Base-by-base conservation (phyloP, 768 basidiomycete genomes). In the Termitomyces sp. region DNA sequence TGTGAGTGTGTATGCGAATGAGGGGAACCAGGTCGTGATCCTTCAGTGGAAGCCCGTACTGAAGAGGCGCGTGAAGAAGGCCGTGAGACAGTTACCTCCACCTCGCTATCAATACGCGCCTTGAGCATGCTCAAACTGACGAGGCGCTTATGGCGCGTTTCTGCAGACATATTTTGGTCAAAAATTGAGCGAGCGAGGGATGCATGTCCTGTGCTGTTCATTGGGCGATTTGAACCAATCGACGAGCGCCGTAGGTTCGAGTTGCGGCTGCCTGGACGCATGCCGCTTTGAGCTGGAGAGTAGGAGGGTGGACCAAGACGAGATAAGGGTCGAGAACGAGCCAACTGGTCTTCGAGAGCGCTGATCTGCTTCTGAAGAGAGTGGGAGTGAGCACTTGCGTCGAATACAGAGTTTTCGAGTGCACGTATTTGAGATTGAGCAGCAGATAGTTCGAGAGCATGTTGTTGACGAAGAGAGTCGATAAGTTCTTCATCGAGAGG, bases 71-170 rank as follows among this genome's bases (percentile, higher is more conserved):
- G 74, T 18, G 82, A 83, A 3, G 77, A 71, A 2, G 82, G 76
- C 31, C 73, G 74, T 35, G 73, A 69, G 15, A 71, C 56, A 22
- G 70, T 70, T 2, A 72, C 70, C 15, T 78, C 82, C 18, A 78
- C 72, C 68, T 94, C 92, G 66, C 89, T 88, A 56, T 93, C 89
- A 62, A 94, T 94, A 41, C 92, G 84, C 20, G 90, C 91, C 65
- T 92, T 93, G 48, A 95, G 82, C 89, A 95, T 94, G 69, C 86
- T 84, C 61, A 94, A 70, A 70, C 89, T 91, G 61, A 91, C 84
- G 62, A 84, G 82, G 52, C 91, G 86, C 64, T 92, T 92, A 69
- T 93, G 91, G 27, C 81, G 75, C 33, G 88, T 86, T 68, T 91
- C 88, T 0, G 88, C 80, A 7, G 88, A 82, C 45, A 94, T 76